phyloP scores from a whole-genome alignment of 164 flowering plant genomes.

The Chimonanthus praecox region DNA sequence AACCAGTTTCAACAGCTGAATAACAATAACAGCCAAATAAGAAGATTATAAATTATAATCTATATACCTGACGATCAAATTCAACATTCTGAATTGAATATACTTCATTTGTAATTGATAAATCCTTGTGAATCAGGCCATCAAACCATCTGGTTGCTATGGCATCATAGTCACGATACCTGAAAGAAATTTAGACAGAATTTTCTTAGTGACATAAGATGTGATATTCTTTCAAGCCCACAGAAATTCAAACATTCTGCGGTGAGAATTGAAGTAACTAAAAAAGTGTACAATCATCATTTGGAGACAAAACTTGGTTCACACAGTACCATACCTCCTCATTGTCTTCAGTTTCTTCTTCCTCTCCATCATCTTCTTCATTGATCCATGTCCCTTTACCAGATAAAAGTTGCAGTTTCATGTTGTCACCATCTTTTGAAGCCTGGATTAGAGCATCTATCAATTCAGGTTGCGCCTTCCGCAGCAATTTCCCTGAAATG shows the following conservation, averaged over 20 bases:
- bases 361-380: conserved; percentile 36
- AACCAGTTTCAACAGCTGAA: too few relatives aligned
- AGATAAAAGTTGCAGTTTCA: conserved; percentile 39
- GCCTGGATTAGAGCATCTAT: conserved; percentile 77
- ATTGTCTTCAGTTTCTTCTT: conserved; percentile 29
- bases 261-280: not conserved
- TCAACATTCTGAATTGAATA: conserved; percentile 68
- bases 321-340: conserved; percentile 35
- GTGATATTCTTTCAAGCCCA: not conserved
- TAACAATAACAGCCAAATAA: too few relatives aligned
- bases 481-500: conserved; percentile 61
- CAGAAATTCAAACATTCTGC: not conserved
- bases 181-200: conserved; percentile 3
- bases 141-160: conserved; percentile 73
- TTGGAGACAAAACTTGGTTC: not conserved
- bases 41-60: too few relatives aligned
- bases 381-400: conserved; percentile 20
- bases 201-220: not conserved
- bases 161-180: conserved; percentile 20
- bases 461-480: conserved; percentile 63
- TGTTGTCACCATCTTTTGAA: conserved; percentile 61
- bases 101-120: conserved; percentile 66
- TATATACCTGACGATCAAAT: conserved; percentile 80
- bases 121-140: conserved; percentile 59
- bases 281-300: not conserved